Evolutionary conservation across 108 stramenopile species (phyloP).

Genomic region (Skeletonema tropicum): DNA sequence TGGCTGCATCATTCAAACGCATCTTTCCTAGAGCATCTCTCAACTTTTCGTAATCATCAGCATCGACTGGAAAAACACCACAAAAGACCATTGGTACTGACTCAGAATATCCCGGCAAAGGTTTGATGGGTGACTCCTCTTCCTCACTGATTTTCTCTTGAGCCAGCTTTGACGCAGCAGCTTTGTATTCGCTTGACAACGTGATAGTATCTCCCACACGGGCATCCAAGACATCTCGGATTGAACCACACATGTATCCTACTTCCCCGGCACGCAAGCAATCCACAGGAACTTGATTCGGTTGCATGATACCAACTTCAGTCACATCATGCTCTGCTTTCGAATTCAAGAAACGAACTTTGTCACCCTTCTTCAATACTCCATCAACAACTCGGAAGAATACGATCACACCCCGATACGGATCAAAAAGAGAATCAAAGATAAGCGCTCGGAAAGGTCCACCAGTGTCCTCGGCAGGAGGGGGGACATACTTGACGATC

Average conservation of each 20-base stretch:
- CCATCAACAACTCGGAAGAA: slow-evolving; percentile 97
- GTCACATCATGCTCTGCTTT: slow-evolving; percentile 87
- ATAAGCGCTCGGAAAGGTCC: slow-evolving; percentile 90
- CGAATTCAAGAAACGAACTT: slow-evolving; percentile 71
- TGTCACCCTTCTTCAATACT: slow-evolving; percentile 79
- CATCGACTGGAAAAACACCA: slow-evolving; percentile 95
- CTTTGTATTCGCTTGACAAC: slow-evolving; percentile 74
- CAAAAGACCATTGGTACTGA: slow-evolving; percentile 96
- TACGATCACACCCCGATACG: slow-evolving; percentile 94
- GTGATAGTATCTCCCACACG: slow-evolving; percentile 97
- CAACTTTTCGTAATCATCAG: slow-evolving; percentile 91
- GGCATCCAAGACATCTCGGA: slow-evolving; percentile 94
- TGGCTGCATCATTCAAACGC: slow-evolving; percentile 92
- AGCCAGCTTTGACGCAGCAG: slow-evolving; percentile 34
- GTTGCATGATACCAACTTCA: slow-evolving; percentile 95
- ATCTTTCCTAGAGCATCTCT: slow-evolving; percentile 92
- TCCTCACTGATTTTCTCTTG: slow-evolving; percentile 29
- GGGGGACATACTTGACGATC: slow-evolving; percentile 89
- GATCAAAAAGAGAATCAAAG: slow-evolving; percentile 97
- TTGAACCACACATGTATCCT: slow-evolving; percentile 92
- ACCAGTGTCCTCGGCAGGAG: slow-evolving; percentile 71
- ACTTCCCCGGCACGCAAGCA: slow-evolving; percentile 88
- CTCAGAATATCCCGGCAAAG: slow-evolving; percentile 83
- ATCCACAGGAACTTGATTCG: slow-evolving; percentile 81
- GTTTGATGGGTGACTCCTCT: slow-evolving; percentile 53